These are phyloP conservation scores for Coniferiporia sulphurascens DNA, from an alignment of 1,284 basidiomycete genomes.

Conservation along the genomic window DNA sequence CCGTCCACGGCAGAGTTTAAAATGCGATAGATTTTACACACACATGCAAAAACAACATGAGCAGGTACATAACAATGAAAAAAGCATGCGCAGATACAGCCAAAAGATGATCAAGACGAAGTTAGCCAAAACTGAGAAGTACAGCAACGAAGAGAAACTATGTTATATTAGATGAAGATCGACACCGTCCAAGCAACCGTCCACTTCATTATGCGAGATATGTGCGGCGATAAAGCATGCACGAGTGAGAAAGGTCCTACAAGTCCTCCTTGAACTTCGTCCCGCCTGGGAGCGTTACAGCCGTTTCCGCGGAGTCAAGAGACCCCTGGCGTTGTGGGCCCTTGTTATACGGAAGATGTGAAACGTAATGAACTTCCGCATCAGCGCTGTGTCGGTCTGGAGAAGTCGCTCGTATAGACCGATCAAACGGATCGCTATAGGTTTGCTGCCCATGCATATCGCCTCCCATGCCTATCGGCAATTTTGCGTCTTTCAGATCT, in stretches of 20 bases:
- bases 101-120: background rate
- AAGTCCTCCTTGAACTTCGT: slow-evolving; percentile 18
- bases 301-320: slow-evolving; percentile 11
- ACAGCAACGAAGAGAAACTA: background rate
- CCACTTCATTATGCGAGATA: background rate
- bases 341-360: background rate
- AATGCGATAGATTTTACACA: background rate
- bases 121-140: background rate
- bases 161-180: background rate
- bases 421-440: slow-evolving; percentile 3
- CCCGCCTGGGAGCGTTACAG: slow-evolving; percentile 13
- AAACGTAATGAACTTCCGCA: background rate
- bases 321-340: slow-evolving; percentile 4
- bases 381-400: background rate
- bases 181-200: background rate
- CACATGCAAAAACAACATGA: background rate
- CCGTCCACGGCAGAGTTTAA: background rate
- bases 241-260: background rate
- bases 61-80: background rate
- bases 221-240: background rate
- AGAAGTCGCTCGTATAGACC: background rate
- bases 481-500: background rate
- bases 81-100: background rate
- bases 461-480: too few species aligned
- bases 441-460: too few species aligned